A percentile compares a stretch with the other conserved stretches of the same genome.
Evolutionary conservation across 2,329 filamentous ascomycete genomes (phyloP).

Genomic region (Ophiocordyceps camponoti-rufipedis): DNA sequence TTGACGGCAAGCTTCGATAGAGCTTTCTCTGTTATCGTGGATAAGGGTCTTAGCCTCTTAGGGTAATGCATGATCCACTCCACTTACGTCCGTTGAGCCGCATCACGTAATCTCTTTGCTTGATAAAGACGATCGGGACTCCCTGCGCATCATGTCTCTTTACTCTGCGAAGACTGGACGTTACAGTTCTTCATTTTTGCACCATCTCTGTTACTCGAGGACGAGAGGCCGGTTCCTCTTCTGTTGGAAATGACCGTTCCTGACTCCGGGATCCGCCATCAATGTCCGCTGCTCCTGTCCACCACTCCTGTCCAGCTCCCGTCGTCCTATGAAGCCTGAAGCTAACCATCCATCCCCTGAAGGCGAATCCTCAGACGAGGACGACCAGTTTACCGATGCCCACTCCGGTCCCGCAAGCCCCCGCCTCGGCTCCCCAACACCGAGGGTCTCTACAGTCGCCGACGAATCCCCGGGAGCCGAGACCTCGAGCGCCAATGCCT

Average conservation of each 20-base stretch:
- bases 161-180: neutral
- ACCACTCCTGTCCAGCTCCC: neutral
- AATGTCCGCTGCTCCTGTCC: conserved; percentile 23
- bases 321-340: neutral
- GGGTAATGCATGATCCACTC: too few species aligned
- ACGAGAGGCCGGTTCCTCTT: conserved; percentile 13
- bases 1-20: neutral
- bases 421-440: conserved; percentile 30
- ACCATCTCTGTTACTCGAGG: neutral
- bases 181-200: neutral
- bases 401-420: conserved; percentile 31
- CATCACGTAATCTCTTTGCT: too few species aligned
- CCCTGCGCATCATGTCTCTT: neutral
- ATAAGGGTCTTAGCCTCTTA: too few species aligned
- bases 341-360: neutral
- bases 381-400: conserved; percentile 53
- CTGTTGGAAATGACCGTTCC: conserved; percentile 16
- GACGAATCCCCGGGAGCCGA: conserved; percentile 34
- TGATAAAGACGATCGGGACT: neutral
- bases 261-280: conserved; percentile 41
- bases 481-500: conserved; percentile 41
- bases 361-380: conserved; percentile 41
- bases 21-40: too few species aligned
- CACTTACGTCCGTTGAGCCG: too few species aligned
- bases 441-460: conserved; percentile 36